Percentiles rank a stretch among this genome's conserved stretches.
Conservation (phyloP, 1,284 basidiomycete species). For the Microbotryum violaceum region DNA sequence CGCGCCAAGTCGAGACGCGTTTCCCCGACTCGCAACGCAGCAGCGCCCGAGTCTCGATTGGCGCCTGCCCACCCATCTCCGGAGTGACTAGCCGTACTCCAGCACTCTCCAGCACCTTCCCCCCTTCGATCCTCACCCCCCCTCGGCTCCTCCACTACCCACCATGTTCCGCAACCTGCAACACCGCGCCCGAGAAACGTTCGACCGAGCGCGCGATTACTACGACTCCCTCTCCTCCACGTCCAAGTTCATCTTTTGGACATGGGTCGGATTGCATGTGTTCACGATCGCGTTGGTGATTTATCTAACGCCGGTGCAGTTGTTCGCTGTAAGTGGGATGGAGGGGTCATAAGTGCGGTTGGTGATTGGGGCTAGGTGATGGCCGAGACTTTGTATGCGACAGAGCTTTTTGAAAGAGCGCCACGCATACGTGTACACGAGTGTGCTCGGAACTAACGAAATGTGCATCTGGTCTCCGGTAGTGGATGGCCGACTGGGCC, state of each 20-base stretch:
- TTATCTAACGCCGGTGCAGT: slow-evolving; percentile 54
- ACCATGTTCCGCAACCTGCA: no score
- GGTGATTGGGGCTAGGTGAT: no score
- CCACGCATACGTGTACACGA: background rate
- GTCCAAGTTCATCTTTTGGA: slow-evolving; percentile 11
- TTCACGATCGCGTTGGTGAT: slow-evolving; percentile 41
- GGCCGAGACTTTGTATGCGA: background rate
- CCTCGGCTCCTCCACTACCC: no score
- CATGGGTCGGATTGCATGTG: slow-evolving; percentile 23
- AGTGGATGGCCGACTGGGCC: slow-evolving; percentile 61
- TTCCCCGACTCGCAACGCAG: no score
- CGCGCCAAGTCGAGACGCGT: no score
- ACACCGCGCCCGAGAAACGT: background rate
- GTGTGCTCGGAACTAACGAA: background rate
- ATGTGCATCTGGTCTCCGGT: slow-evolving; percentile 33
- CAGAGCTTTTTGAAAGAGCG: background rate
- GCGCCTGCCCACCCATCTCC: no score
- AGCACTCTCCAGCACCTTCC: no score
- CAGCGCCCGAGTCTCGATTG: no score
- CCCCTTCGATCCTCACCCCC: no score
- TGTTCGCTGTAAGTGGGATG: slow-evolving; percentile 38
- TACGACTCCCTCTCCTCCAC: slow-evolving; percentile 2
- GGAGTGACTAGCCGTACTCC: no score
- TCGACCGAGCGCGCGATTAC: background rate
- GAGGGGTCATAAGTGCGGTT: no score